Conservation (phyloP, 225 moss, liverwort and hornwort species). For the Physcomitrium patens region DNA sequence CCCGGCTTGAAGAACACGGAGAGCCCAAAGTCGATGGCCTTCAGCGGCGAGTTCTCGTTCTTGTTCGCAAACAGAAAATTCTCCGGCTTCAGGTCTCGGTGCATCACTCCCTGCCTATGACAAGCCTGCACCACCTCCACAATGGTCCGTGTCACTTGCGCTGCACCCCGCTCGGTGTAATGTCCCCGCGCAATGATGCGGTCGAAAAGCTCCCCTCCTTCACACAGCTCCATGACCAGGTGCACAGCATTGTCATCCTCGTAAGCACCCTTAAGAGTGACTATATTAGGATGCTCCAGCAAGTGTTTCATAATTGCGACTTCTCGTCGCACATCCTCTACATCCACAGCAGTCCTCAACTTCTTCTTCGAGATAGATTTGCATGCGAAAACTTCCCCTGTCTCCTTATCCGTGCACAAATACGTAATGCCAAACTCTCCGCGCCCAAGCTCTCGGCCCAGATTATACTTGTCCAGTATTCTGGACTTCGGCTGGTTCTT, state of each 20-base stretch:
- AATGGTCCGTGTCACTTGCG: slow-evolving; percentile 67
- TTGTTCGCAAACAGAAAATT: slow-evolving; percentile 74
- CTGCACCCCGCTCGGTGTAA: slow-evolving; percentile 78
- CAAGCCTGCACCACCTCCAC: slow-evolving; percentile 81
- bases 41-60: slow-evolving; percentile 61
- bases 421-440: slow-evolving; percentile 88
- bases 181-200: slow-evolving; percentile 80
- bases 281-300: slow-evolving; percentile 69
- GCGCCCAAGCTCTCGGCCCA: slow-evolving; percentile 81
- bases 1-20: slow-evolving; percentile 76
- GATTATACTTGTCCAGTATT: slow-evolving; percentile 61
- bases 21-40: slow-evolving; percentile 80
- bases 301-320: slow-evolving; percentile 75
- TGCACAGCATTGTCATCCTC: slow-evolving; percentile 73
- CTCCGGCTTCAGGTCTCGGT: slow-evolving; percentile 76
- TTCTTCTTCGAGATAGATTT: slow-evolving; percentile 74
- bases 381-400: slow-evolving; percentile 65
- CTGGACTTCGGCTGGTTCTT: slow-evolving; percentile 57
- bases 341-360: slow-evolving; percentile 65
- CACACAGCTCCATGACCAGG: slow-evolving; percentile 83
- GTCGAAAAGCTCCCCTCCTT: slow-evolving; percentile 83
- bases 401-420: slow-evolving; percentile 71
- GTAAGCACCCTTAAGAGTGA: slow-evolving; percentile 58
- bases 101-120: slow-evolving; percentile 74
- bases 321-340: slow-evolving; percentile 74